Evolutionary conservation across 768 basidiomycete species (phyloP).

Genomic region (Rhodocollybia butyracea): DNA sequence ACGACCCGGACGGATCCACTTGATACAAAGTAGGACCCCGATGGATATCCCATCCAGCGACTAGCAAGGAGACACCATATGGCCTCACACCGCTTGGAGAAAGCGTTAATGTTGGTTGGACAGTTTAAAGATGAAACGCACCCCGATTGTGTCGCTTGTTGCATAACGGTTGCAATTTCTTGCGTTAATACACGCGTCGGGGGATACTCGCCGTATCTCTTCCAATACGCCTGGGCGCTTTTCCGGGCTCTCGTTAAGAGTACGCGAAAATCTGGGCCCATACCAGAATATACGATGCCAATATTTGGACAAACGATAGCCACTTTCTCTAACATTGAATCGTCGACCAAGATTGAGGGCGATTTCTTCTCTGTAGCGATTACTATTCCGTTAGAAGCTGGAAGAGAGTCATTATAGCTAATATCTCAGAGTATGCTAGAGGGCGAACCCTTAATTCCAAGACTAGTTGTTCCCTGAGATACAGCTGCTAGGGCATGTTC

Average conservation of each 20-base stretch:
- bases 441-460: conserved; percentile 92
- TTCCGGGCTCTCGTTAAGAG: conserved; percentile 93
- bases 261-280: conserved; percentile 98
- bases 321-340: conserved; percentile 97
- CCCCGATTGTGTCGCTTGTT: conserved; percentile 99
- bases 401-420: conserved; percentile 12
- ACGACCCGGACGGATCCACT: conserved; percentile 97
- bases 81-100: conserved; percentile 87
- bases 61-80: conserved; percentile 96
- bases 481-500: conserved; percentile 99
- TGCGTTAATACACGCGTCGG: conserved; percentile 94
- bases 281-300: conserved; percentile 98
- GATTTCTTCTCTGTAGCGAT: conserved; percentile 99
- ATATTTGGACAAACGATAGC: conserved; percentile 98
- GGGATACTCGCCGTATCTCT: conserved; percentile 97
- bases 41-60: conserved; percentile 93
- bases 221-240: conserved; percentile 99
- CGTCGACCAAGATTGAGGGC: conserved; percentile 95
- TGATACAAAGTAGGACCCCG: conserved; percentile 98
- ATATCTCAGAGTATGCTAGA: not conserved
- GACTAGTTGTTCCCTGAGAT: conserved; percentile 90
- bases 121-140: conserved; percentile 35
- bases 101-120: conserved; percentile 1
- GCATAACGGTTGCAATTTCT: conserved; percentile 98
- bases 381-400: conserved; percentile 98